Conservation (phyloP, 306 rosid species). For the Cicer chorassanicum region DNA sequence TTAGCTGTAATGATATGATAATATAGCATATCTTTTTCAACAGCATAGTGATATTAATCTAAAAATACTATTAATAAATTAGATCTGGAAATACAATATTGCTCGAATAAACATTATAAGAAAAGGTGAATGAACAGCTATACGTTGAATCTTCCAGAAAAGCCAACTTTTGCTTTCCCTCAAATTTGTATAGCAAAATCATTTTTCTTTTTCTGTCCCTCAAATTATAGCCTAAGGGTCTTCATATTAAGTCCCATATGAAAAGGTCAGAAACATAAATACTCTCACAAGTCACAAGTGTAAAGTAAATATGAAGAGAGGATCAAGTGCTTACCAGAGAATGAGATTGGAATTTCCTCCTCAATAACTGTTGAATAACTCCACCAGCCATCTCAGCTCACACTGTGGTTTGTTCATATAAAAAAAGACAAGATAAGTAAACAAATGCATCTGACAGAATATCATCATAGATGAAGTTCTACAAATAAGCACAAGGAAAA, state of each 20-base stretch:
- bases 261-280: constrained; percentile 14
- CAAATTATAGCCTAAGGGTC: not conserved
- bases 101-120: constrained; percentile 2
- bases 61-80: not conserved
- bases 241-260: not conserved
- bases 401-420: constrained; percentile 46
- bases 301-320: constrained; percentile 28
- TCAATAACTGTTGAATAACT: constrained; percentile 70
- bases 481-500: constrained; percentile 2
- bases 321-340: constrained; percentile 57
- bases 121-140: not conserved
- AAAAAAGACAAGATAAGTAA: constrained; percentile 20
- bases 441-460: constrained; percentile 3
- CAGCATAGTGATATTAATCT: constrained; percentile 1
- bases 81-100: constrained; percentile 1
- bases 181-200: constrained; percentile 1
- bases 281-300: not conserved
- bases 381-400: constrained; percentile 82
- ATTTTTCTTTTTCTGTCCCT: constrained; percentile 6
- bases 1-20: not conserved
- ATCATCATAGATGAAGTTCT: not conserved
- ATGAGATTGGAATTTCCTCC: constrained; percentile 72
- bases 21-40: not conserved
- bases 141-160: not conserved
- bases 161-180: not conserved